phyloP scores from a whole-genome alignment of 768 basidiomycete species.

The Hydnomerulius pinastri region DNA sequence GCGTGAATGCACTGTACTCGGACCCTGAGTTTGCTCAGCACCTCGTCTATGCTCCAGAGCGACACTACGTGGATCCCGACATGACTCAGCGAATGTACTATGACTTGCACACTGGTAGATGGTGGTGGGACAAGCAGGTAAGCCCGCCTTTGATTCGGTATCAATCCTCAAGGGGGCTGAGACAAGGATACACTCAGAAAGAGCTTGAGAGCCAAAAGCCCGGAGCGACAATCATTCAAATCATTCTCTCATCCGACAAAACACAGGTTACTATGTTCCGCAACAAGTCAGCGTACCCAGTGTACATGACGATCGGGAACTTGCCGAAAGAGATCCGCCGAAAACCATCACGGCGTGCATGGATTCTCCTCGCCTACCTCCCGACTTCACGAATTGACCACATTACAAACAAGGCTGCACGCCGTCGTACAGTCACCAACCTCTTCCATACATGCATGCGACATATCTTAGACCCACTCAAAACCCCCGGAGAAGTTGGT shows the following conservation, averaged over 20 bases:
- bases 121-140: conserved; percentile 57
- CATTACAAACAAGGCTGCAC: conserved; percentile 14
- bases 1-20: too few relatives aligned
- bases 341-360: conserved; percentile 36
- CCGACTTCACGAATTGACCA: conserved; percentile 33
- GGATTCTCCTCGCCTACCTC: conserved; percentile 41
- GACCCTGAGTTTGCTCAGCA: conserved; percentile 30
- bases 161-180: too few relatives aligned
- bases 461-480: conserved; percentile 30
- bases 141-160: too few relatives aligned
- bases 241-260: too few relatives aligned
- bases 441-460: conserved; percentile 40
- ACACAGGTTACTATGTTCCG: too few relatives aligned
- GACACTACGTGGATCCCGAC: conserved; percentile 36
- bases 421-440: conserved; percentile 28
- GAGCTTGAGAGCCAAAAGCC: conserved; percentile 12
- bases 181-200: too few relatives aligned
- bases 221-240: conserved; percentile 4
- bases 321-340: conserved; percentile 41
- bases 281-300: too few relatives aligned
- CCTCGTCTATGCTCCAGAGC: conserved; percentile 37
- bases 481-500: conserved; percentile 29
- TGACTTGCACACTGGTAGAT: conserved; percentile 49
- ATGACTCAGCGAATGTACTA: conserved; percentile 30
- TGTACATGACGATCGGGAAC: conserved; percentile 39